A percentile compares a stretch with the other conserved stretches of the same genome.
Conservation (phyloP, 108 stramenopile genomes). For the Pseudonitzschia multistriata region DNA sequence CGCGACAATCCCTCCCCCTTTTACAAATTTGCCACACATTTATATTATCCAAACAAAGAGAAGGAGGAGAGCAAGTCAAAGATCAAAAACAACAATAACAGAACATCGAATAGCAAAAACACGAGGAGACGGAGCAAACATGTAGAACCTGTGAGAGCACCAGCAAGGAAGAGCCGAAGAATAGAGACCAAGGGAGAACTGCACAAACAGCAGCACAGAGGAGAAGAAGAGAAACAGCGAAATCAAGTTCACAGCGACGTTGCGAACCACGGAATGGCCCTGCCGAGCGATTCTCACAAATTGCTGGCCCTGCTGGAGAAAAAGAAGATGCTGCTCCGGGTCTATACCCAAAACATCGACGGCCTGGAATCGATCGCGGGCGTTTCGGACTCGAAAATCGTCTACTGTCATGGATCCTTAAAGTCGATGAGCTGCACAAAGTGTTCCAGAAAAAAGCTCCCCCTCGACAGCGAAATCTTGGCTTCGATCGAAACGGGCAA, state of each 20-base stretch:
- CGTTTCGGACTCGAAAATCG: slow-evolving; percentile 58
- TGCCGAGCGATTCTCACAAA: slow-evolving; percentile 69
- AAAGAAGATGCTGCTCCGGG: slow-evolving; percentile 57
- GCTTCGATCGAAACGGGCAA: slow-evolving; percentile 46
- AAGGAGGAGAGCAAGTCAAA: slow-evolving; percentile 1
- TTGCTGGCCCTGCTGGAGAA: slow-evolving; percentile 68
- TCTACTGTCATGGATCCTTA: slow-evolving; percentile 82
- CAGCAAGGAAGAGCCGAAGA: background rate
- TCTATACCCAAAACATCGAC: slow-evolving; percentile 88
- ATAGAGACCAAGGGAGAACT: background rate
- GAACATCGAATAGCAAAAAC: background rate
- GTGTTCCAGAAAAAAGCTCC: slow-evolving; percentile 48
- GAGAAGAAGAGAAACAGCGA: slow-evolving; percentile 4
- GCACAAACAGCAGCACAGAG: background rate
- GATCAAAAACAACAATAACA: background rate
- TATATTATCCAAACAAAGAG: slow-evolving; percentile 43
- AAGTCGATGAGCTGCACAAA: slow-evolving; percentile 54
- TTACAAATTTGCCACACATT: slow-evolving; percentile 51
- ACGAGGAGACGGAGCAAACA: background rate
- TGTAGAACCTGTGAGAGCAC: background rate
- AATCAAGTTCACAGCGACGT: background rate
- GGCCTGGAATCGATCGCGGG: slow-evolving; percentile 66
- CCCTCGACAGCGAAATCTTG: slow-evolving; percentile 34
- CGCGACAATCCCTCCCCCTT: slow-evolving; percentile 73
- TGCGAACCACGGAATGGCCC: slow-evolving; percentile 10